A percentile compares a stretch with the other conserved stretches of the same genome.
These are phyloP conservation scores for Phytophthora melonis DNA, from an alignment of 352 stramenopile genomes.

Conservation along the genomic window DNA sequence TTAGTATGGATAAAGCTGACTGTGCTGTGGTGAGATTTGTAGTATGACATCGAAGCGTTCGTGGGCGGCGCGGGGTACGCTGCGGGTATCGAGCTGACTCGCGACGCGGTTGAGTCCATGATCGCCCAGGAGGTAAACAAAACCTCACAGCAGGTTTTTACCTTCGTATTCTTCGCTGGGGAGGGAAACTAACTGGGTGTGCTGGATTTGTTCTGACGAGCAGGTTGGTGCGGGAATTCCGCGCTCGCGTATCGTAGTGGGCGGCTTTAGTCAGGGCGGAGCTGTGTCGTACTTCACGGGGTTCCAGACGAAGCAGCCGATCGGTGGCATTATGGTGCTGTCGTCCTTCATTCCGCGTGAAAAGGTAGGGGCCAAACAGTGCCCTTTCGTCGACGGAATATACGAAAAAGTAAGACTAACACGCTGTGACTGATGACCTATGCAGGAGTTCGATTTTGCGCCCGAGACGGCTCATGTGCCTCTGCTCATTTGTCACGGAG, in stretches of 20 bases:
- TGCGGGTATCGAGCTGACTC: conserved; percentile 87
- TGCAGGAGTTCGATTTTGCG: conserved; percentile 52
- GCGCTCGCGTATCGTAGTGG: conserved; percentile 92
- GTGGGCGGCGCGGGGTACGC: conserved; percentile 89
- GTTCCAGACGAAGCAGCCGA: conserved; percentile 65
- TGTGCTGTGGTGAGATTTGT: neutral
- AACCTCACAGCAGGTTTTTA: too few species aligned
- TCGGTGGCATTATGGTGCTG: conserved; percentile 72
- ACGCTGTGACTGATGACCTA: neutral
- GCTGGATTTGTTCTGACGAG: too few species aligned
- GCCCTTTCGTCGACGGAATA: too few species aligned
- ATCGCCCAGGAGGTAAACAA: conserved; percentile 66
- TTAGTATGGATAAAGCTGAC: neutral
- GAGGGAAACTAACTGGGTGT: too few species aligned
- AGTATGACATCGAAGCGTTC: conserved; percentile 95
- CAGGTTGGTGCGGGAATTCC: conserved; percentile 69
- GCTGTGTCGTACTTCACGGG: conserved; percentile 88
- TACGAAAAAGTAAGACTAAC: too few species aligned
- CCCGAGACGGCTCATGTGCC: conserved; percentile 59
- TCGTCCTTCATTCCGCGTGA: conserved; percentile 45
- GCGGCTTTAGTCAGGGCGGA: conserved; percentile 94
- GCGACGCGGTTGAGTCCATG: conserved; percentile 65
- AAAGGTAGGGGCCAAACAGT: conserved; percentile 18
- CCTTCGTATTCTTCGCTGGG: too few species aligned
- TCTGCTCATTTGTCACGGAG: conserved; percentile 77